Evolutionary conservation across 768 basidiomycete species (phyloP).

Genomic region (Mycena chlorophos): DNA sequence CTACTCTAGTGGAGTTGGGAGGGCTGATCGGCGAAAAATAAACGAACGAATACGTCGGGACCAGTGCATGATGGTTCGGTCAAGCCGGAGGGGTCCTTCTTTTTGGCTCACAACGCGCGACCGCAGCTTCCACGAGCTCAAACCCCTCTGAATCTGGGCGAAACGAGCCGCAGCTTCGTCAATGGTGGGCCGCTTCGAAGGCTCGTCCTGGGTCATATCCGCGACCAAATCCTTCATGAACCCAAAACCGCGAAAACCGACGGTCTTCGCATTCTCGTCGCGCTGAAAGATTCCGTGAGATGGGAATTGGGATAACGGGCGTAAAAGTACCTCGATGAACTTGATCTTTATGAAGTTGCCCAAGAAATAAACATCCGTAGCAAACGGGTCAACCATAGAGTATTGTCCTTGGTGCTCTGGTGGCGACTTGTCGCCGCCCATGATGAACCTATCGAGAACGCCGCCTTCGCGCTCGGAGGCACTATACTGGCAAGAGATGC

Average conservation of each 20-base stretch:
- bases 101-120: neutral
- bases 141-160: slow-evolving; percentile 2
- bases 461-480: neutral
- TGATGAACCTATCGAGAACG: neutral
- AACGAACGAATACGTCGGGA: neutral
- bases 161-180: slow-evolving; percentile 26
- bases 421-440: slow-evolving; percentile 19
- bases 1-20: neutral
- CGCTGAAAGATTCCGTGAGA: neutral
- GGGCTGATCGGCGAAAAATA: neutral
- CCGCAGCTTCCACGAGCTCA: slow-evolving; percentile 28
- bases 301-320: neutral
- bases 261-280: neutral
- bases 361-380: slow-evolving; percentile 36
- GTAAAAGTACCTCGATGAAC: slow-evolving; percentile 26
- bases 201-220: slow-evolving; percentile 28
- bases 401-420: slow-evolving; percentile 29
- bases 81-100: neutral
- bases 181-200: slow-evolving; percentile 20
- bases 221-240: slow-evolving; percentile 20
- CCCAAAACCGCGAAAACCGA: slow-evolving; percentile 12
- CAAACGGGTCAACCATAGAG: slow-evolving; percentile 32
- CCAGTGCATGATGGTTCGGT: neutral
- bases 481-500: slow-evolving; percentile 8
- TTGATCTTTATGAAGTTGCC: slow-evolving; percentile 31